These are phyloP conservation scores for Fusarium falciforme DNA, from an alignment of 2,329 filamentous ascomycete species.

Conservation along the genomic window DNA sequence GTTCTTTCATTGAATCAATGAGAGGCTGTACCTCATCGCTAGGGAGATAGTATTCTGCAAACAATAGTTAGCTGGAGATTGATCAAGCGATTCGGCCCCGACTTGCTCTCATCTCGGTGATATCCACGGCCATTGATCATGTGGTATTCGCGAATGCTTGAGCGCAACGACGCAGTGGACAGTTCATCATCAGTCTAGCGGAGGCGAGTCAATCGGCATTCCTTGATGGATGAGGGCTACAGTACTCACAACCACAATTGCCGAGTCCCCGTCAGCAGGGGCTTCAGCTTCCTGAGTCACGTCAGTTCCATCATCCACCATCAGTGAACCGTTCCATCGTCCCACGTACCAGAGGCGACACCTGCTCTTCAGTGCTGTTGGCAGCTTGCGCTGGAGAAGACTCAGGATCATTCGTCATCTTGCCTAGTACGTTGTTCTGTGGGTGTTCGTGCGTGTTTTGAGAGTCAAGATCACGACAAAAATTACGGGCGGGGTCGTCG, in stretches of 20 bases:
- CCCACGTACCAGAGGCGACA: background rate
- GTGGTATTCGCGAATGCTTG: background rate
- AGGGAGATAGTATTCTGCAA: background rate
- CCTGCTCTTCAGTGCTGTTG: background rate
- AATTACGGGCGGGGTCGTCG: background rate
- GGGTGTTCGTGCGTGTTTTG: fast-evolving
- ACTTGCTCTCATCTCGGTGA: background rate
- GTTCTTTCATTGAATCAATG: background rate
- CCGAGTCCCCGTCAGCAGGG: background rate
- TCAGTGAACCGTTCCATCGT: background rate
- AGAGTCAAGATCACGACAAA: background rate
- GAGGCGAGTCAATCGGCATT: background rate
- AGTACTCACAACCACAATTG: background rate
- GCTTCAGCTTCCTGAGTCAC: background rate
- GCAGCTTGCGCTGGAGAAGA: background rate
- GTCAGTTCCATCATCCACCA: background rate
- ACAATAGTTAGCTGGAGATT: background rate
- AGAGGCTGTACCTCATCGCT: background rate
- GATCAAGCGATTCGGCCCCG: background rate
- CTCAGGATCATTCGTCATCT: background rate
- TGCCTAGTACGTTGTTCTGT: background rate
- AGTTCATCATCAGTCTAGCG: background rate
- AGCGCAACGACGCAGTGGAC: background rate
- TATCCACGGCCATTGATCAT: background rate
- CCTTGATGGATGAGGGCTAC: background rate